These are phyloP conservation scores for Verticillium nubilum DNA, from an alignment of 2,329 filamentous ascomycete species.

Conservation along the genomic window DNA sequence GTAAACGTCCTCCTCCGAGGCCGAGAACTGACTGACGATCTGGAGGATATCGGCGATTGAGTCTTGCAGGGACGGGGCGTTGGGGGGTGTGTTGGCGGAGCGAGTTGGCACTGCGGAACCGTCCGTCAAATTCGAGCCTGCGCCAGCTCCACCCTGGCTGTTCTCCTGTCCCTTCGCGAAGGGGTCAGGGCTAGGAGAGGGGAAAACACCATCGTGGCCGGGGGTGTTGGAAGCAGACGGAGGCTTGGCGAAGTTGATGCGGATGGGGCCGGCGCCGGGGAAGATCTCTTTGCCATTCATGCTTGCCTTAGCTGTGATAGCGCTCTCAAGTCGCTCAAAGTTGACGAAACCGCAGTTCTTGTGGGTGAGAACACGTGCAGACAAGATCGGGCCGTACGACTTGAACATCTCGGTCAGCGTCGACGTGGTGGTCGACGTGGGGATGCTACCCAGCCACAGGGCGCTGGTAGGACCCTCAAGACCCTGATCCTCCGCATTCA, in stretches of 20 bases:
- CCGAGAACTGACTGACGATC: constrained; percentile 86
- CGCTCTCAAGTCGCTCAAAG: constrained; percentile 87
- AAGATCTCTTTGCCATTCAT: constrained; percentile 98
- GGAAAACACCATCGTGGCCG: constrained; percentile 79
- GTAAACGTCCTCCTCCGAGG: constrained; percentile 68
- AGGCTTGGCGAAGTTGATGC: constrained; percentile 96
- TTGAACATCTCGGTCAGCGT: constrained; percentile 94
- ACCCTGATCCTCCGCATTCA: constrained; percentile 70
- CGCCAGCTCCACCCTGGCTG: constrained; percentile 24
- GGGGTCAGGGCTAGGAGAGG: constrained; percentile 86
- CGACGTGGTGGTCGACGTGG: constrained; percentile 91
- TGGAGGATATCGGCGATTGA: constrained; percentile 77
- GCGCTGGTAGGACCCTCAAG: constrained; percentile 88
- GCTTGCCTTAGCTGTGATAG: constrained; percentile 77
- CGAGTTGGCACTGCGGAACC: constrained; percentile 21
- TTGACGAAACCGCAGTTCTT: constrained; percentile 99
- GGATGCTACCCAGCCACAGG: constrained; percentile 95
- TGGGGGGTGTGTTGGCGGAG: constrained; percentile 45
- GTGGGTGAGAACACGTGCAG: constrained; percentile 88
- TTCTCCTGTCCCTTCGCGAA: constrained; percentile 55
- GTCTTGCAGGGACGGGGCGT: constrained; percentile 67
- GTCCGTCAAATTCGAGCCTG: constrained; percentile 29
- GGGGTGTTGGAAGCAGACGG: constrained; percentile 86
- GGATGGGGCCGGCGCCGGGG: constrained; percentile 86
- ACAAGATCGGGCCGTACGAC: constrained; percentile 84